These are phyloP conservation scores for Paecilomyces variotii DNA, from an alignment of 2,329 filamentous ascomycete genomes.

Conservation along the genomic window DNA sequence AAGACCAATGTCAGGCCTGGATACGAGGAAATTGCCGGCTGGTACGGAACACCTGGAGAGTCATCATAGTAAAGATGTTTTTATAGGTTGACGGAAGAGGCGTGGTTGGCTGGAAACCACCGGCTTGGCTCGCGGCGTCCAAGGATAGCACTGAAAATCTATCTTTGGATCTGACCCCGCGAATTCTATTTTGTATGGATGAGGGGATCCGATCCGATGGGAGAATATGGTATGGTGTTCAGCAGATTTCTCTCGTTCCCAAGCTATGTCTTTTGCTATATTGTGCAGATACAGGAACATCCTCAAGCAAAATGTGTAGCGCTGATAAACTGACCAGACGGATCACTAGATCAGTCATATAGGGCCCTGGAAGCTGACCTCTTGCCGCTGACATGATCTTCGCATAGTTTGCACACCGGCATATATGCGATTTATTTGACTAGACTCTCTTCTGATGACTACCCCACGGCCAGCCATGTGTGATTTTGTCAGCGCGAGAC, in stretches of 20 bases:
- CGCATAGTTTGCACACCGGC: too few species aligned
- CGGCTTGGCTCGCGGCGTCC: not conserved
- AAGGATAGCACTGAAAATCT: not conserved
- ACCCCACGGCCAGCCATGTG: too few species aligned
- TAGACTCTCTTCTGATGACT: too few species aligned
- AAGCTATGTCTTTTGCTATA: not conserved
- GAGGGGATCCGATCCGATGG: not conserved
- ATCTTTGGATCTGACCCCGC: not conserved
- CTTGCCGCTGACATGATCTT: not conserved
- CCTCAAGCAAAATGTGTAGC: not conserved
- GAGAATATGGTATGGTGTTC: not conserved
- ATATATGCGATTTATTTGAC: too few species aligned
- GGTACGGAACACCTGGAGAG: not conserved
- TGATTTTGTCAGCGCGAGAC: too few species aligned
- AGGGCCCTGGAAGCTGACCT: not conserved
- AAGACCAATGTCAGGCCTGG: not conserved
- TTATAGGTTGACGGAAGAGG: not conserved
- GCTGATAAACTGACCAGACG: not conserved
- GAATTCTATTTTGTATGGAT: not conserved
- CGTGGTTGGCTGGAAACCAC: not conserved
- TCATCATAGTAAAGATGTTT: not conserved
- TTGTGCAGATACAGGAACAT: not conserved
- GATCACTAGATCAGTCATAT: not conserved
- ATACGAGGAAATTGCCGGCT: not conserved
- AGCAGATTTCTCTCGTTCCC: not conserved